Evolutionary conservation across 1,284 basidiomycete genomes (phyloP).

Genomic region (Trichosporon ovoides): DNA sequence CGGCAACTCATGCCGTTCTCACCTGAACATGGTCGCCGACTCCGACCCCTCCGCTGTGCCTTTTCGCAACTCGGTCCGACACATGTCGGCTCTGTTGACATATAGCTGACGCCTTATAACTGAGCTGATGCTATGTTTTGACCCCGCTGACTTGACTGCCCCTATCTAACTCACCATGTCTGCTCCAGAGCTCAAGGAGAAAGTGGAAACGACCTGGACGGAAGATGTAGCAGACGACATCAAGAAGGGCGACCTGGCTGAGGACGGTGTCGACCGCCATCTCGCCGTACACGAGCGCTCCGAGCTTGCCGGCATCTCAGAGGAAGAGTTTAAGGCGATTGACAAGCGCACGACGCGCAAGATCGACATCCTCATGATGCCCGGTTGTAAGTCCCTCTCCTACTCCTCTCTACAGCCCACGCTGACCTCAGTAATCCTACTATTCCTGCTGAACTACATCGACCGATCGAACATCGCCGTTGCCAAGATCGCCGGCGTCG

Average conservation of each 20-base stretch:
- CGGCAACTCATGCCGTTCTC: too few relatives aligned
- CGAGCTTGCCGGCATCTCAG: constrained; percentile 26
- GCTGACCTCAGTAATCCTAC: not conserved
- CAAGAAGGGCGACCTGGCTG: not conserved
- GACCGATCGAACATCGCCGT: constrained; percentile 22
- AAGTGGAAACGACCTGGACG: not conserved
- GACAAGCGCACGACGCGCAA: constrained; percentile 27
- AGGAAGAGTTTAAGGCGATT: constrained; percentile 31
- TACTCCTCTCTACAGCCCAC: too few relatives aligned
- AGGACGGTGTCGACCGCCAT: constrained; percentile 15
- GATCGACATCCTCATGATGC: constrained; percentile 24
- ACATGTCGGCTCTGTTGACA: too few relatives aligned
- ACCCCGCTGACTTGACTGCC: not conserved
- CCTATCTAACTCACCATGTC: not conserved
- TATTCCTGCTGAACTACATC: constrained; percentile 17
- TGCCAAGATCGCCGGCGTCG: constrained; percentile 33
- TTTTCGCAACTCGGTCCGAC: too few relatives aligned
- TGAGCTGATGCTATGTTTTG: not conserved
- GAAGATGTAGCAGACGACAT: not conserved
- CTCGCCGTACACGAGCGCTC: constrained; percentile 25
- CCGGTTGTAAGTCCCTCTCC: constrained; percentile 1
- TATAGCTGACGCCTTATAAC: too few relatives aligned
- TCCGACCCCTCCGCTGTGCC: too few relatives aligned
- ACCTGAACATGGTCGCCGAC: too few relatives aligned
- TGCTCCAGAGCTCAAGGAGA: not conserved